phyloP scores from a whole-genome alignment of 2,329 filamentous ascomycete genomes.

The Kalaharituber pfeilii region DNA sequence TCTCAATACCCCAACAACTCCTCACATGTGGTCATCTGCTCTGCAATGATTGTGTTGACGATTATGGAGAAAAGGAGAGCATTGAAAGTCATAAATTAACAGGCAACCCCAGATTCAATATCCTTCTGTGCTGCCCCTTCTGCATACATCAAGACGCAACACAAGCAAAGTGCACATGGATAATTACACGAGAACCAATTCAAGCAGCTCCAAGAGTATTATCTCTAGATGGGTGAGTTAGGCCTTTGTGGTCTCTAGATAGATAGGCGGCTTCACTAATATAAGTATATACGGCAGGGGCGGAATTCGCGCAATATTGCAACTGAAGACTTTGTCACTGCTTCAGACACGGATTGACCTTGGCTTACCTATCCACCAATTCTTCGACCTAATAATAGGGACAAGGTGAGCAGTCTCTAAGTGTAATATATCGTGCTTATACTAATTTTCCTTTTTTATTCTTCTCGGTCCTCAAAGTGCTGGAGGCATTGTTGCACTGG shows the following conservation, averaged over 20 bases:
- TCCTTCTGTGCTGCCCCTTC: background rate
- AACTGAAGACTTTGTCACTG: conserved; percentile 29
- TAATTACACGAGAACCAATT: conserved; percentile 25
- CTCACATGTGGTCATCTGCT: conserved; percentile 33
- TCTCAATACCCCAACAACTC: conserved; percentile 29
- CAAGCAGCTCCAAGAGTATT: conserved; percentile 28
- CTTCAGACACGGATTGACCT: conserved; percentile 29
- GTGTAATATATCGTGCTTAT: background rate
- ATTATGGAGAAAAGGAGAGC: no score
- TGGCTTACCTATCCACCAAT: conserved; percentile 29
- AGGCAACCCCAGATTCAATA: no score
- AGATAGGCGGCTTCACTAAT: no score
- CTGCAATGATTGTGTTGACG: conserved; percentile 29
- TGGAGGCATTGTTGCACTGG: conserved; percentile 32
- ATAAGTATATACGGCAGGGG: no score
- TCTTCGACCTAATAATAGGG: conserved; percentile 36
- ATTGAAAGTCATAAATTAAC: no score
- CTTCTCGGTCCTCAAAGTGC: conserved; percentile 22
- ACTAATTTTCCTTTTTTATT: background rate
- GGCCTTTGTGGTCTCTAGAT: no score
- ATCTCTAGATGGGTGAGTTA: conserved; percentile 29
- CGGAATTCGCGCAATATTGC: conserved; percentile 32
- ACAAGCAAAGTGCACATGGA: conserved; percentile 13
- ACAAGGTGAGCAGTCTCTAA: conserved; percentile 25
- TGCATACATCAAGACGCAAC: no score